Base-by-base conservation (phyloP, 306 rosid genomes). In the Inga leiocalycina region DNA sequence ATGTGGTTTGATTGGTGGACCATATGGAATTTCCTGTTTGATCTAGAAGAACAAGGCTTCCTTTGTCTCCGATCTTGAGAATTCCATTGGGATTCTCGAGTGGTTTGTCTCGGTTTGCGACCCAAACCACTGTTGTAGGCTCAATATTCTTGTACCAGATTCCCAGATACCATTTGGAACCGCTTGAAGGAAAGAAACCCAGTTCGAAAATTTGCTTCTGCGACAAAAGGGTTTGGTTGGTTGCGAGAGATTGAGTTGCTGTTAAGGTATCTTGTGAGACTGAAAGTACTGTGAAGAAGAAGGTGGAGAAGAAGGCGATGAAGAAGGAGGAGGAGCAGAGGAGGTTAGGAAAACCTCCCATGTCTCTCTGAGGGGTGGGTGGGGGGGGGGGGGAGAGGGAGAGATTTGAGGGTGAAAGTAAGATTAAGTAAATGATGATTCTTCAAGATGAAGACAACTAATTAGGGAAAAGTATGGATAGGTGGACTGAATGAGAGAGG, bases 61-160 rank as follows among this genome's bases (percentile, higher is more conserved):
- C 94, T 0, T 24, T 64, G 15, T 80, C 51, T 24, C 82, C 84
- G 59, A 94, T 78, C 46, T 35, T 79, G 84, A 92, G 89, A 39
- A 71, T 83, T 0, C 84, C 88, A 0, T 80, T 30, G n/a, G 93
- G 67, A 44, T 84, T 87, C 3, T 69, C 22, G 12, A 92, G 87
- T 13, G 98, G 94, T 44, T 4, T 43, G 86, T 91, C 95, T 86
- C 94, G 88, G 88, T 94, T 94, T 8, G 98, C 98, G 0, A 91
- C 92, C 98, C 98, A 94, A 46, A 90, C 97, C 10, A 79, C 22
- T 9, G 94, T 85, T 69, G 1, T 34, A 0, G 6, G 24, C 0
- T 17, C 17, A 1, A 84, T 86, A 35, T 86, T 86, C 70, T 84
- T 84, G 89, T 94, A 94, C 93, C 98, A 78, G 22, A 91, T 84